Evolutionary conservation across 2,329 filamentous ascomycete genomes (phyloP).

Genomic region (Aaosphaeria pasadenensis): DNA sequence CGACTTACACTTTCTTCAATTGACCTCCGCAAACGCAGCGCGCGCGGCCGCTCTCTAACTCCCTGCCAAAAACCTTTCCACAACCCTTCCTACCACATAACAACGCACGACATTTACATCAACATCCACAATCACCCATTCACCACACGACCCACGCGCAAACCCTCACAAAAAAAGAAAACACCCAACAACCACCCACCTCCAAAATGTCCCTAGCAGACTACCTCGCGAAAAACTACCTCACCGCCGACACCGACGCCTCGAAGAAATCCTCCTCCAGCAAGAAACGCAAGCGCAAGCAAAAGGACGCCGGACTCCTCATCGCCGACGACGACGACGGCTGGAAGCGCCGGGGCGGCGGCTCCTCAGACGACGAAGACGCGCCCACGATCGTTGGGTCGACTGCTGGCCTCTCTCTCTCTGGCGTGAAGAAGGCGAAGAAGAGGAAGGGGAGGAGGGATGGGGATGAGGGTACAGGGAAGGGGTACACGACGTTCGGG

Average conservation of each 20-base stretch:
- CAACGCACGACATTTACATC: no score
- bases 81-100: no score
- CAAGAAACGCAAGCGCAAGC: constrained; percentile 52
- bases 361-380: constrained; percentile 56
- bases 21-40: no score
- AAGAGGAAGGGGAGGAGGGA: constrained; percentile 40
- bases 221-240: constrained; percentile 90
- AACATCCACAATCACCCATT: no score
- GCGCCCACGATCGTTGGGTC: constrained; percentile 35
- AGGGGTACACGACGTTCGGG: constrained; percentile 69
- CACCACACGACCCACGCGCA: no score
- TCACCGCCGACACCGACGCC: constrained; percentile 59
- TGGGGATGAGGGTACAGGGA: constrained; percentile 5
- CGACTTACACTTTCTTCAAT: no score
- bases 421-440: constrained; percentile 58
- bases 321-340: constrained; percentile 53
- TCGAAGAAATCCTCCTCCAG: constrained; percentile 36
- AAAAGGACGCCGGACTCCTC: constrained; percentile 40
- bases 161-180: not conserved
- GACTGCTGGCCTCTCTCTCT: constrained; percentile 27
- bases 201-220: constrained; percentile 64
- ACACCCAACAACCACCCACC: not conserved
- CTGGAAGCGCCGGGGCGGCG: constrained; percentile 49
- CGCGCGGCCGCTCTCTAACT: no score
- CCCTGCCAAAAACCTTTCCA: no score